These are phyloP conservation scores for Austroboletus olivaceoglutinosus DNA, from an alignment of 1,284 basidiomycete genomes.

Conservation along the genomic window DNA sequence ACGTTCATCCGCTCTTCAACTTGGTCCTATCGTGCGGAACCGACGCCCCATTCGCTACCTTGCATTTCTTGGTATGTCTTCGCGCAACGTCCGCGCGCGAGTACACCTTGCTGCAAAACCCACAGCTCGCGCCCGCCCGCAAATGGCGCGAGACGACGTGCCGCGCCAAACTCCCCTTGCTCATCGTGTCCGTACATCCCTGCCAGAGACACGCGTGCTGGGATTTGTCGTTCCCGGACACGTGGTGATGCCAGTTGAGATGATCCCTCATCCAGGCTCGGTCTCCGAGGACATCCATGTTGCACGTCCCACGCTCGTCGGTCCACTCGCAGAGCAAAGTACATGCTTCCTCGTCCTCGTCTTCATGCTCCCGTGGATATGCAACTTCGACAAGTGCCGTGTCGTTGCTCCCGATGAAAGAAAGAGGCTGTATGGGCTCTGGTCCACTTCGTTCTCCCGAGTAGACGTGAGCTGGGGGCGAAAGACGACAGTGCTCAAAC, in stretches of 20 bases:
- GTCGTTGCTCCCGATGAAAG: not conserved
- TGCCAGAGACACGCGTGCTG: constrained; percentile 21
- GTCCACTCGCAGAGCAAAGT: constrained; percentile 25
- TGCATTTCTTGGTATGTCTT: constrained; percentile 30
- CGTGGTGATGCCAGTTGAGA: constrained; percentile 17
- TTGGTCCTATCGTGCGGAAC: constrained; percentile 1
- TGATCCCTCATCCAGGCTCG: constrained; percentile 27
- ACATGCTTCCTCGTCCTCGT: constrained; percentile 11
- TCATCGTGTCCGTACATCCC: constrained; percentile 26
- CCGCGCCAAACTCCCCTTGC: constrained; percentile 28
- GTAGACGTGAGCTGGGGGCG: not conserved
- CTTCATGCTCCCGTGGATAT: not conserved
- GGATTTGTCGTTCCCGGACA: constrained; percentile 21
- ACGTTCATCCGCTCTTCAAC: not conserved
- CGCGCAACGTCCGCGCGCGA: constrained; percentile 29
- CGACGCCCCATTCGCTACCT: constrained; percentile 16
- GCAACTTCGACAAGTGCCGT: too few relatives aligned
- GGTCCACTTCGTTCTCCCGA: constrained; percentile 2
- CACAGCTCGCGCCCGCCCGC: constrained; percentile 21
- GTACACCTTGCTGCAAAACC: constrained; percentile 26
- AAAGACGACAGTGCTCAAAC: not conserved
- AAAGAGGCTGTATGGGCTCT: not conserved
- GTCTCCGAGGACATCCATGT: constrained; percentile 22
- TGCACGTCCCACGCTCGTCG: constrained; percentile 21
- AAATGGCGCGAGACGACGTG: constrained; percentile 29